phyloP scores from a whole-genome alignment of 2,329 filamentous ascomycete genomes.

The Ceratocystis papillata region DNA sequence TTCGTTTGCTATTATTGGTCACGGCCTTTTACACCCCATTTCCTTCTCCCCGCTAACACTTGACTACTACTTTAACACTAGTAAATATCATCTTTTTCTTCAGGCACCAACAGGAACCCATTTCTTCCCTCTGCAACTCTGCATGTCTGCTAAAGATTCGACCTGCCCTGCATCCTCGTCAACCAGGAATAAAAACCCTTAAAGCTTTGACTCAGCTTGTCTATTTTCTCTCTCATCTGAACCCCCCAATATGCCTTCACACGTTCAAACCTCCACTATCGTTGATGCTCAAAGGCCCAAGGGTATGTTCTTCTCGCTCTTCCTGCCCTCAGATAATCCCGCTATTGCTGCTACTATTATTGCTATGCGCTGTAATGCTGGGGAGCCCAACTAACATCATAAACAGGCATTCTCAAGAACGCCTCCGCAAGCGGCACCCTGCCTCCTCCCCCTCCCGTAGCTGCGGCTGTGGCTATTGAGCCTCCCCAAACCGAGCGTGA shows the following conservation, averaged over 20 bases:
- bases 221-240: background rate
- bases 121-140: background rate
- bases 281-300: conserved; percentile 37
- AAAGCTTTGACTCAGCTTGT: background rate
- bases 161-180: background rate
- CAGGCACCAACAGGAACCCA: background rate
- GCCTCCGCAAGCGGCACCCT: conserved; percentile 46
- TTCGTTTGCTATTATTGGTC: background rate
- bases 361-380: background rate
- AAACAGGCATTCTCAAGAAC: conserved; percentile 85
- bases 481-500: conserved; percentile 58
- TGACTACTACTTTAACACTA: background rate
- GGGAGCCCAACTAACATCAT: background rate
- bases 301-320: conserved; percentile 31
- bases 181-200: background rate
- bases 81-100: background rate
- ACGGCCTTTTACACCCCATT: background rate
- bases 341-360: background rate
- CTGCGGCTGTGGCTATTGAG: conserved; percentile 42
- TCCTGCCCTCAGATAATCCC: background rate
- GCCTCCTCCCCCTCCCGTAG: conserved; percentile 35
- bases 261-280: conserved; percentile 11
- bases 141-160: background rate
- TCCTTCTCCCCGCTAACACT: background rate
- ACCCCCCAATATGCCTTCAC: conserved; percentile 20